These are phyloP conservation scores for Aspergillus sp. DNA, from an alignment of 2,329 filamentous ascomycete species.

Conservation along the genomic window DNA sequence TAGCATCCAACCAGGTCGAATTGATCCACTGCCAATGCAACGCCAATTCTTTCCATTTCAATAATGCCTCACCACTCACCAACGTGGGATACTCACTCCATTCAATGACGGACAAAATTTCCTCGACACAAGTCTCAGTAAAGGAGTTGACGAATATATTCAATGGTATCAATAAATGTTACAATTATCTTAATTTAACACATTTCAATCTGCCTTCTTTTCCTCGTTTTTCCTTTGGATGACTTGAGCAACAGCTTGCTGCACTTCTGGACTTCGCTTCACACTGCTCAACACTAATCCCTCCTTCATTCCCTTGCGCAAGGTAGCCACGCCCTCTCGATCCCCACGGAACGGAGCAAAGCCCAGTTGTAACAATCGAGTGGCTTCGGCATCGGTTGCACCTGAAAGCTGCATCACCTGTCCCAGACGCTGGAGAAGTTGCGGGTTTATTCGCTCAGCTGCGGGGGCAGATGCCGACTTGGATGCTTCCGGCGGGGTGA, in stretches of 20 bases:
- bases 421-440: slow-evolving; percentile 59
- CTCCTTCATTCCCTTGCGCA: slow-evolving; percentile 72
- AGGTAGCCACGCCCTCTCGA: slow-evolving; percentile 54
- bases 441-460: slow-evolving; percentile 36
- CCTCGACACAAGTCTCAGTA: too few relatives aligned
- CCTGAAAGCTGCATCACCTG: slow-evolving; percentile 59
- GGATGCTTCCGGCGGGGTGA: slow-evolving; percentile 61
- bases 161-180: too few relatives aligned
- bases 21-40: too few relatives aligned
- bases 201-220: slow-evolving; percentile 15
- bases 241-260: slow-evolving; percentile 68
- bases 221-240: slow-evolving; percentile 54
- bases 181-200: neutral
- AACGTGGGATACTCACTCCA: too few relatives aligned
- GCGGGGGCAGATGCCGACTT: slow-evolving; percentile 27
- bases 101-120: too few relatives aligned
- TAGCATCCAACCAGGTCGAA: too few relatives aligned
- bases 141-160: too few relatives aligned
- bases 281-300: slow-evolving; percentile 87
- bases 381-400: slow-evolving; percentile 64
- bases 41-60: too few relatives aligned
- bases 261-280: slow-evolving; percentile 72
- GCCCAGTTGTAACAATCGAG: slow-evolving; percentile 69
- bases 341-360: slow-evolving; percentile 78
- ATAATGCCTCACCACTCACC: too few relatives aligned